Evolutionary conservation across 176 grass and related monocot species (phyloP), one percentile per base, ranked within the genome.

Genomic region (Chloris gayana): DNA sequence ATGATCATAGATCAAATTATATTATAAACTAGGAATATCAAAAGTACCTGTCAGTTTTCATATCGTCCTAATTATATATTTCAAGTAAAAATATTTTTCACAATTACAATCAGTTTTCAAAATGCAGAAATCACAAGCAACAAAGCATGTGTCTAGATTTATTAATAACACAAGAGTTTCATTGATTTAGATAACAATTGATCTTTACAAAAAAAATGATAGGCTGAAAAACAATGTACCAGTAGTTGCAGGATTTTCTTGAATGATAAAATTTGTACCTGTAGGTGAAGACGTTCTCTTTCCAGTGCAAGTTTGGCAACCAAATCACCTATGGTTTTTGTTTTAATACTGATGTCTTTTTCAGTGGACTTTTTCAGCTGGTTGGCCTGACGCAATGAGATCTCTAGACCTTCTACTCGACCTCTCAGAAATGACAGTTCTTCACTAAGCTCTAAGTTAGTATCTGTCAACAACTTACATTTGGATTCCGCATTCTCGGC

Each of bases 401-500:
- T 90, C 81, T 94, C 89, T 61, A 94, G 49, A 42, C 54, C 70
- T 83, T 92, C 85, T 31, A 91, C 78, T 84, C 73, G 85, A 44
- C 72, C 74, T 81, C 95, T 94, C 38, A 98, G 64, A 82, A 94
- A 91, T 46, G 89, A 87, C 22, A 92, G 41, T 81, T 94, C 95
- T 87, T 98, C 88, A 38, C 80, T 89, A 42, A 94, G 77, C 69
- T 98, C 92, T 54, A 91, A 78, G 77, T 91, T 94, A 15, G 92
- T 91, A 67, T 94, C 91, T 47, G 80, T 84, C 85, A 94, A 62
- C 60, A 88, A 77, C 49, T 24, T 87, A 41, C 83, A 90, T 80
- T 94, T 93, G 25, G 90, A 81, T 85, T 98, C 92, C 76, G 86
- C 86, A 86, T 60, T 90, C 73, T 98, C 88, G 49, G 90, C 90